Evolutionary conservation across 2,329 filamentous ascomycete species (phyloP).

Genomic region (Stemphylium vesicarium): DNA sequence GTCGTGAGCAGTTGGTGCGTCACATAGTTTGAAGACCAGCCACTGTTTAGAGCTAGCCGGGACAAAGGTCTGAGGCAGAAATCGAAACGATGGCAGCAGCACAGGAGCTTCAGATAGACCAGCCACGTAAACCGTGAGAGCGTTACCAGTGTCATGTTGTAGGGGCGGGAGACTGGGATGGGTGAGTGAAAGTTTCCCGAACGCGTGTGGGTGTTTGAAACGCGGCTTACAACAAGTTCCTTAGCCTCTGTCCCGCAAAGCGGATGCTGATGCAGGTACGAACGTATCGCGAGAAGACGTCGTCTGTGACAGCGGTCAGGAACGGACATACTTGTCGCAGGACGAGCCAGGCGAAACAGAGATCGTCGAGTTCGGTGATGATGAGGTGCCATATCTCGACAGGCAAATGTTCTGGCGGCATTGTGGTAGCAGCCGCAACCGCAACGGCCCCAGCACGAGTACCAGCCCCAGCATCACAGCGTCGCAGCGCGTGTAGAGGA

Average conservation of each 20-base stretch:
- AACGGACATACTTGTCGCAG: constrained; percentile 25
- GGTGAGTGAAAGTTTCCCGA: constrained; percentile 13
- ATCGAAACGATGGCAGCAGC: constrained; percentile 22
- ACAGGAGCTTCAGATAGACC: constrained; percentile 2
- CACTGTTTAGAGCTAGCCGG: constrained; percentile 23
- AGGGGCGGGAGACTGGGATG: constrained; percentile 9
- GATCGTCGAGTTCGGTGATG: constrained; percentile 21
- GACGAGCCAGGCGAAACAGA: constrained; percentile 29
- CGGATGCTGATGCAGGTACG: constrained; percentile 21
- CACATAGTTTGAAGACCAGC: constrained; percentile 22
- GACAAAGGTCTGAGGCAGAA: constrained; percentile 23
- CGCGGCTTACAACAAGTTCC: constrained; percentile 21
- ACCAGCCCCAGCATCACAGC: constrained; percentile 1
- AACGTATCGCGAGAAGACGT: constrained; percentile 23
- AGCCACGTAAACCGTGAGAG: background rate
- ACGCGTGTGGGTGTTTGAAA: constrained; percentile 7
- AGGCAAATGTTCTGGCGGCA: constrained; percentile 19
- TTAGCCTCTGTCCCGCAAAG: constrained; percentile 23
- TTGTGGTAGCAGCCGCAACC: background rate
- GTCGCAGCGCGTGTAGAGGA: constrained; percentile 1
- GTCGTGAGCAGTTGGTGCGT: constrained; percentile 10
- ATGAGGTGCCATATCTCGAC: constrained; percentile 22
- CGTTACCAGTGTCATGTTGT: constrained; percentile 1
- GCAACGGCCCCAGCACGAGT: background rate
- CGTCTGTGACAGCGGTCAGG: constrained; percentile 20